These are phyloP conservation scores for Hirsutella rhossiliensis DNA, from an alignment of 2,329 filamentous ascomycete genomes.

Conservation along the genomic window DNA sequence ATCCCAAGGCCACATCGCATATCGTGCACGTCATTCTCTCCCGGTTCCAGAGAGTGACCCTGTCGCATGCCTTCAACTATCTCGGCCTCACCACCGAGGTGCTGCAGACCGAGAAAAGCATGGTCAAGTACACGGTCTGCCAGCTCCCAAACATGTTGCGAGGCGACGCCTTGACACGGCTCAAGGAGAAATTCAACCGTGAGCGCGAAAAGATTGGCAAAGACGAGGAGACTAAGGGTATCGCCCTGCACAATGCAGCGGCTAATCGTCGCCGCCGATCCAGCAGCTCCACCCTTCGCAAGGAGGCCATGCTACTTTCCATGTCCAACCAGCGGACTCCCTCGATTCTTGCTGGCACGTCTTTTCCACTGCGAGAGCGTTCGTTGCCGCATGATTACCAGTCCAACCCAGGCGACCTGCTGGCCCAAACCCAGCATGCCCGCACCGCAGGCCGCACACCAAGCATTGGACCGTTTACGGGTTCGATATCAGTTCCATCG, in stretches of 20 bases:
- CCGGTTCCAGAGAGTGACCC: slow-evolving; percentile 83
- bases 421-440: slow-evolving; percentile 65
- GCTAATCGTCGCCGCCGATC: slow-evolving; percentile 56
- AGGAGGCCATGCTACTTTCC: slow-evolving; percentile 66
- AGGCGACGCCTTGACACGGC: slow-evolving; percentile 65
- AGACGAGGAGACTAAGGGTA: slow-evolving; percentile 76
- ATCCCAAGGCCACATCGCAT: slow-evolving; percentile 91
- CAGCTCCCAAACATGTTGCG: slow-evolving; percentile 85
- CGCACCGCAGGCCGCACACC: slow-evolving; percentile 40
- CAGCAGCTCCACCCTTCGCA: slow-evolving; percentile 61
- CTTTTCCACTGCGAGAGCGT: slow-evolving; percentile 27
- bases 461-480: slow-evolving; percentile 6
- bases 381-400: slow-evolving; percentile 27
- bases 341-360: slow-evolving; percentile 28
- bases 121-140: slow-evolving; percentile 85
- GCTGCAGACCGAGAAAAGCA: slow-evolving; percentile 79
- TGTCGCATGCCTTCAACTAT: slow-evolving; percentile 90
- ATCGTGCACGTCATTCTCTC: slow-evolving; percentile 97
- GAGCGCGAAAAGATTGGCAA: slow-evolving; percentile 73
- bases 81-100: slow-evolving; percentile 87
- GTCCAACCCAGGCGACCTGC: slow-evolving; percentile 63
- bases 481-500: slow-evolving; percentile 10
- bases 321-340: slow-evolving; percentile 35
- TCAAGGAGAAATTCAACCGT: slow-evolving; percentile 86
- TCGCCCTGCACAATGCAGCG: slow-evolving; percentile 78